Conservation (phyloP, 345 rosid species). For the Turnera subulata region DNA sequence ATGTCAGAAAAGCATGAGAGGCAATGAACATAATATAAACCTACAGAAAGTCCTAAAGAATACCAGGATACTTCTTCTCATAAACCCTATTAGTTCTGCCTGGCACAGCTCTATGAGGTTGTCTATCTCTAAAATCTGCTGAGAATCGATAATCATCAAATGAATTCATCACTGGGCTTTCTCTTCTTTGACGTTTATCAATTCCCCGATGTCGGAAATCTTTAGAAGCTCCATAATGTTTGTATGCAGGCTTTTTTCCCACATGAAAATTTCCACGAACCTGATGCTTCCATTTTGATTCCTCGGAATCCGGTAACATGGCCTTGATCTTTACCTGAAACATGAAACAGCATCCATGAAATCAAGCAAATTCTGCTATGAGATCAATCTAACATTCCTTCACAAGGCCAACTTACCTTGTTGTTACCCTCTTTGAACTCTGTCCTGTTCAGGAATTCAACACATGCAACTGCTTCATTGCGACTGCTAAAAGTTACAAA, state of each 20-base stretch:
- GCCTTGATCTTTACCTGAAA: not conserved
- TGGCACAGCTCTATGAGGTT: too few species aligned
- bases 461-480: constrained; percentile 8
- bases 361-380: not conserved
- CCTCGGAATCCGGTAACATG: not conserved
- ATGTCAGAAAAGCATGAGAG: too few species aligned
- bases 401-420: not conserved
- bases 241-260: not conserved
- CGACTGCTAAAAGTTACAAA: constrained; percentile 7
- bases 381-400: too few species aligned
- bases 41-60: too few species aligned
- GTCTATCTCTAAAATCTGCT: too few species aligned
- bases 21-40: too few species aligned
- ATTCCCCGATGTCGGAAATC: not conserved
- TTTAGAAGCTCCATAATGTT: not conserved
- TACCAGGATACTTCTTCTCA: too few species aligned
- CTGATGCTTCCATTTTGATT: not conserved
- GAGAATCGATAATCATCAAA: too few species aligned
- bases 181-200: not conserved
- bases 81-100: too few species aligned
- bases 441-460: not conserved
- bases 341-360: not conserved
- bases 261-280: not conserved
- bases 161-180: not conserved
- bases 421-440: not conserved